Evolutionary conservation across 257 asterid genomes (phyloP), one percentile per base, ranked within the genome.

Genomic region (Rubia yunnanensis): DNA sequence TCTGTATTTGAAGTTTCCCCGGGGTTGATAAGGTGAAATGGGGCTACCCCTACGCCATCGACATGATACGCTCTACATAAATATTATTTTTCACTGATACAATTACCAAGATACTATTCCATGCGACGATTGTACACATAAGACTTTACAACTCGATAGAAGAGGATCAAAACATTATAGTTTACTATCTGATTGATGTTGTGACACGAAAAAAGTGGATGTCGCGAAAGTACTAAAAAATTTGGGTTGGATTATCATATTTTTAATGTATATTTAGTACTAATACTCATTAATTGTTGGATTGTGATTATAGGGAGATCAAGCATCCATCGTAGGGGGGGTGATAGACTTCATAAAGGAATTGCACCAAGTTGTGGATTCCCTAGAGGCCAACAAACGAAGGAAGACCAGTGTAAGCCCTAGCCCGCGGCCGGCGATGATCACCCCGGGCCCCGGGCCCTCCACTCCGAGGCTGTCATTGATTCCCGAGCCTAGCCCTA

Each of bases 301-400:
- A 8, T 32, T 27, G 3, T 4, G 1, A 44, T 0, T 44, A 44
- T 44, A 44, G 99, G 91, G 96, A 10, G 99, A 94, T 75, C 99
- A 94, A 84, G 99, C 99, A 22, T 94, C 97, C 15, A 86, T 94
- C 4, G 85, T 94, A 65, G 91, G 95, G 18, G 99, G 99, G 7
- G 99, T 82, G 41, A 72, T 94, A 26, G 99, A 94, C 27, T 94
- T 90, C 91, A 86, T 94, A 76, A 94, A 90, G 83, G 99, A 94
- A 66, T 72, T 94, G 76, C 99, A 94, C 75, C 95, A 82, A 72
- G 86, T 90, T 24, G 69, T 74, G 14, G 88, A 88, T 71, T 82
- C 97, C 34, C 61, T 94, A 65, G 97, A 94, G 81, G 86, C 92
- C 1, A 86, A 83, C 69, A 94, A 90, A 67, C 57, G 83, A 39